Evolutionary conservation across 2,329 filamentous ascomycete species (phyloP).

Genomic region (Colletotrichum spaethianum): DNA sequence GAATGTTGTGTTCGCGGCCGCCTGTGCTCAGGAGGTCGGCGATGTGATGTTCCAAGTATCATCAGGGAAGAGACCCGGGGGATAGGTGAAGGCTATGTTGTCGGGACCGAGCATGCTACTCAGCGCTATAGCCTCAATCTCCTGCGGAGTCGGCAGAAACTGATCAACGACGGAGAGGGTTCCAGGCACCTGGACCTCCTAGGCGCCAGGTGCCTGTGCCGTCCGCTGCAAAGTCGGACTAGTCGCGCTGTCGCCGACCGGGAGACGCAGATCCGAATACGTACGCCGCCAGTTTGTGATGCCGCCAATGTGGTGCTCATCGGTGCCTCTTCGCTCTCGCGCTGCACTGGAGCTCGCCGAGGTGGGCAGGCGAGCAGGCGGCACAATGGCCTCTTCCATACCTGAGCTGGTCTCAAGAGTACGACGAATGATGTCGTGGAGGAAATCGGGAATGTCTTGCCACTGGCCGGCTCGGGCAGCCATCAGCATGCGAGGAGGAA

Average conservation of each 20-base stretch:
- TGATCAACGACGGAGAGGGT: not conserved
- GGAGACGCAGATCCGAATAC: slow-evolving; percentile 57
- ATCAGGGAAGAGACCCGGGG: not conserved
- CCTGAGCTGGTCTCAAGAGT: slow-evolving; percentile 54
- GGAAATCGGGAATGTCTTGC: slow-evolving; percentile 69
- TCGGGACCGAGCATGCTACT: not conserved
- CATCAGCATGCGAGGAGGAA: slow-evolving; percentile 67
- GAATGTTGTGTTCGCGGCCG: not conserved
- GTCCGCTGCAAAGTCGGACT: slow-evolving; percentile 46
- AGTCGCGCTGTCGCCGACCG: slow-evolving; percentile 49
- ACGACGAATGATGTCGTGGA: slow-evolving; percentile 67
- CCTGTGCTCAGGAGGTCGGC: not conserved
- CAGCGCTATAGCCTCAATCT: not conserved
- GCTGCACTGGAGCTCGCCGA: slow-evolving; percentile 15
- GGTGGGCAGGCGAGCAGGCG: slow-evolving; percentile 1
- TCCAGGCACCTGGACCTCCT: slow-evolving; percentile 25
- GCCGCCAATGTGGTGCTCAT: slow-evolving; percentile 30
- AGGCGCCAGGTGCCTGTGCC: slow-evolving; percentile 50
- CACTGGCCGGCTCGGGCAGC: slow-evolving; percentile 71
- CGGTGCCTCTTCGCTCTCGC: slow-evolving; percentile 34
- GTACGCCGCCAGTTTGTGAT: slow-evolving; percentile 43
- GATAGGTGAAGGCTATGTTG: not conserved
- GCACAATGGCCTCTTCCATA: slow-evolving; percentile 7
- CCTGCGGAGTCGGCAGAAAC: not conserved
- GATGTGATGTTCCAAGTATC: not conserved